phyloP scores from a whole-genome alignment of 2,329 filamentous ascomycete species.

The Sphaerulina vaccinii region DNA sequence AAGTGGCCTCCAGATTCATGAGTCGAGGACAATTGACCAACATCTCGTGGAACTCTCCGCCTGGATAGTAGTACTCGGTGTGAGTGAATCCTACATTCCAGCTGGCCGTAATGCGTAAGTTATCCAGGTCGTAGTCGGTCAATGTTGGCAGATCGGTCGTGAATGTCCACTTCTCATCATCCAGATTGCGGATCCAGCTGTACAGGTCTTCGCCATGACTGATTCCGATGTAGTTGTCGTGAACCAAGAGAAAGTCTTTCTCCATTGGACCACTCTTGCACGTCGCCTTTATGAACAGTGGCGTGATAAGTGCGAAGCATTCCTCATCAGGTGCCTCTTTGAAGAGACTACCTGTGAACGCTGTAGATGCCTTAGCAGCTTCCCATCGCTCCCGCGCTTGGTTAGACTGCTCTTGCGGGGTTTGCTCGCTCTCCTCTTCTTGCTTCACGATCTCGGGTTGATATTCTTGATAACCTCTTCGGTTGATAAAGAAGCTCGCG shows the following conservation, averaged over 20 bases:
- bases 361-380: no score
- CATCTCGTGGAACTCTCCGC: no score
- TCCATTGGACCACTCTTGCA: not conserved
- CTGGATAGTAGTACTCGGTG: no score
- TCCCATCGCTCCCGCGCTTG: not conserved
- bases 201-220: not conserved
- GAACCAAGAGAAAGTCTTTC: not conserved
- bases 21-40: no score
- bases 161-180: not conserved
- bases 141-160: not conserved
- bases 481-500: not conserved
- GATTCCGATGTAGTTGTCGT: not conserved
- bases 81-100: no score
- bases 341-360: not conserved
- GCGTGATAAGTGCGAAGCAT: conserved; percentile 99
- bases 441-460: not conserved
- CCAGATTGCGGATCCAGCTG: not conserved
- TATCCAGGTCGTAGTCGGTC: not conserved
- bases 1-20: no score
- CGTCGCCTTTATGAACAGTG: conserved; percentile 92
- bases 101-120: no score
- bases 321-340: conserved; percentile 57
- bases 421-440: not conserved
- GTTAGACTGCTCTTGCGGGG: not conserved
- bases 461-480: not conserved